Evolutionary conservation across 768 basidiomycete species (phyloP).

Genomic region (Russula dissimulans): DNA sequence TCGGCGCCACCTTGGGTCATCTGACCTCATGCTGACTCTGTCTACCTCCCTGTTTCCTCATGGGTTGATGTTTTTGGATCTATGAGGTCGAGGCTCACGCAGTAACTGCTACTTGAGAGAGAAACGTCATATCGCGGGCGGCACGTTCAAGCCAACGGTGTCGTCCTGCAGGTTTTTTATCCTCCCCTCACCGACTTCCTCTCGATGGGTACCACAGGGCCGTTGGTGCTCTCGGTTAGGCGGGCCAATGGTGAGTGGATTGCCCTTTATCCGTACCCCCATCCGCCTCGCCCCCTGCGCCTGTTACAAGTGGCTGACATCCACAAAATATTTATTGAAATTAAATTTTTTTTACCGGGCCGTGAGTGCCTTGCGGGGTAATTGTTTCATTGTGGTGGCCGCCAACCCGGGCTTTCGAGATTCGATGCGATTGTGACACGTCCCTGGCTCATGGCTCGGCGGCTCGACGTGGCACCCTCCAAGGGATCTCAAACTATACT

Average conservation of each 20-base stretch:
- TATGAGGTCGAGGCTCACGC: conserved; percentile 9
- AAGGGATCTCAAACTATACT: too few relatives aligned
- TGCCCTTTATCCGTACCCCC: background rate
- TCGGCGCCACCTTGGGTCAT: conserved; percentile 10
- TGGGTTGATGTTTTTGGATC: conserved; percentile 9
- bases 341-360: background rate
- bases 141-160: background rate
- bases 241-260: background rate
- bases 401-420: background rate
- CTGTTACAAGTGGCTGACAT: background rate
- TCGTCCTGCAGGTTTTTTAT: conserved; percentile 1
- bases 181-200: background rate
- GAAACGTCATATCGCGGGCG: conserved; percentile 10
- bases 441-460: background rate
- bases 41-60: conserved; percentile 1
- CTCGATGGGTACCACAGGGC: background rate
- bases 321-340: background rate
- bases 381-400: background rate
- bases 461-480: background rate
- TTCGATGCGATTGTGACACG: too few relatives aligned
- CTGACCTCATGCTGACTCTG: conserved; percentile 2
- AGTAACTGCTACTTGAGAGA: background rate
- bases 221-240: background rate
- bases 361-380: background rate
- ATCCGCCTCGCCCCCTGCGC: background rate